phyloP scores from a whole-genome alignment of 306 rosid species.

The Quercus gilva region DNA sequence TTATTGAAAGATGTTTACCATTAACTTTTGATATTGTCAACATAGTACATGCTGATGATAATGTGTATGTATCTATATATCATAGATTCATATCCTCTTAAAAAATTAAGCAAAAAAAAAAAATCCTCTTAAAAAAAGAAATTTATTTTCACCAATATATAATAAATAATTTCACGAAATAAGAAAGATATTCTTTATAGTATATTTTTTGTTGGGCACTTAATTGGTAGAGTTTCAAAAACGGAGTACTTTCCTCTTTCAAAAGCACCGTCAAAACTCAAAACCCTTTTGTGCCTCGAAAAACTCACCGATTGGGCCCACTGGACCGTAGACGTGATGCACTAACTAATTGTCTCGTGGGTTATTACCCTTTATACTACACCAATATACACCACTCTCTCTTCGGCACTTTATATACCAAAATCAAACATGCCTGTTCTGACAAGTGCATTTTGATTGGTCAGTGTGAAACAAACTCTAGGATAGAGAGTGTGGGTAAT shows the following conservation, averaged over 20 bases:
- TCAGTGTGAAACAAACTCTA: background rate
- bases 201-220: background rate
- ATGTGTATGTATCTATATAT: too few species aligned
- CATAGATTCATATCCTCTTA: too few species aligned
- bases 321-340: constrained; percentile 25
- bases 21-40: too few species aligned
- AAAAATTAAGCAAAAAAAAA: too few species aligned
- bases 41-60: too few species aligned
- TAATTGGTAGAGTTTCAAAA: background rate
- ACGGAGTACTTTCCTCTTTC: background rate
- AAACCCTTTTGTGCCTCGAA: constrained; percentile 5
- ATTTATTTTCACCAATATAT: too few species aligned
- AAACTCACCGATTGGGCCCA: constrained; percentile 1
- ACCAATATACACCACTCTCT: background rate
- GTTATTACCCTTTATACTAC: background rate
- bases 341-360: background rate
- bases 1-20: too few species aligned
- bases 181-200: too few species aligned
- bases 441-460: background rate
- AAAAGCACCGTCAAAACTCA: constrained; percentile 6
- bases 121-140: too few species aligned
- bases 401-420: background rate
- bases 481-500: background rate
- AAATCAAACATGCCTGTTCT: background rate
- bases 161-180: too few species aligned